phyloP scores from a whole-genome alignment of 371 early-diverging fungal genomes.

The Furculomyces boomerangus region DNA sequence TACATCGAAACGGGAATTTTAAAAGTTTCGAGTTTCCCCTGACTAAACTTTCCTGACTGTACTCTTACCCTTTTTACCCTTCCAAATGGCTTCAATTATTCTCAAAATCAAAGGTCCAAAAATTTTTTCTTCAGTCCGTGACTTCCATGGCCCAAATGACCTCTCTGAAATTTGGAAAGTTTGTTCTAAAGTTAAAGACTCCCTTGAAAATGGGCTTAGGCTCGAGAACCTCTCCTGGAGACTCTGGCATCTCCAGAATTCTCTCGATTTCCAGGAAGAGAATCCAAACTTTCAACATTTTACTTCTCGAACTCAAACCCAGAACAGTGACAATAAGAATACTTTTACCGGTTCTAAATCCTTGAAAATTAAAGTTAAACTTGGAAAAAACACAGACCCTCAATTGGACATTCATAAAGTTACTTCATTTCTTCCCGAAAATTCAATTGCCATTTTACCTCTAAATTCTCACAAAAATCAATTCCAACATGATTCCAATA shows the following conservation, averaged over 20 bases:
- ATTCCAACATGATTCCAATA: too few species aligned
- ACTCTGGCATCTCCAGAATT: conserved; percentile 61
- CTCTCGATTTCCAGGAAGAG: conserved; percentile 30
- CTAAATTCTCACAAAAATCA: too few species aligned
- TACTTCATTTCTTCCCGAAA: too few species aligned
- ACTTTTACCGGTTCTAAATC: conserved; percentile 2
- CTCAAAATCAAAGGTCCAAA: conserved; percentile 52
- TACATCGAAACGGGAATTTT: too few species aligned
- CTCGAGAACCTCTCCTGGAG: conserved; percentile 82
- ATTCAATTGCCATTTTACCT: too few species aligned
- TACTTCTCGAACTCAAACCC: conserved; percentile 21
- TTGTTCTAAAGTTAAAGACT: conserved; percentile 75
- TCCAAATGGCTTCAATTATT: conserved; percentile 48
- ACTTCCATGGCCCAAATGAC: conserved; percentile 49
- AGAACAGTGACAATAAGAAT: conserved; percentile 6
- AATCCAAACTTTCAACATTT: conserved; percentile 22
- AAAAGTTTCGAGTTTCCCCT: too few species aligned
- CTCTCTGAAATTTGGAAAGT: conserved; percentile 65
- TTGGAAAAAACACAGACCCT: conserved; percentile 12
- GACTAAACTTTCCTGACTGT: too few species aligned
- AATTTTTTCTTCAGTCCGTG: conserved; percentile 41
- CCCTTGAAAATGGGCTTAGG: conserved; percentile 65
- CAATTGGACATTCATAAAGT: too few species aligned
- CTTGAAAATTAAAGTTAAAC: conserved; percentile 23
- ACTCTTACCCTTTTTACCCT: not conserved